Base-by-base conservation (phyloP, 345 rosid species). In the Geranium brycei region DNA sequence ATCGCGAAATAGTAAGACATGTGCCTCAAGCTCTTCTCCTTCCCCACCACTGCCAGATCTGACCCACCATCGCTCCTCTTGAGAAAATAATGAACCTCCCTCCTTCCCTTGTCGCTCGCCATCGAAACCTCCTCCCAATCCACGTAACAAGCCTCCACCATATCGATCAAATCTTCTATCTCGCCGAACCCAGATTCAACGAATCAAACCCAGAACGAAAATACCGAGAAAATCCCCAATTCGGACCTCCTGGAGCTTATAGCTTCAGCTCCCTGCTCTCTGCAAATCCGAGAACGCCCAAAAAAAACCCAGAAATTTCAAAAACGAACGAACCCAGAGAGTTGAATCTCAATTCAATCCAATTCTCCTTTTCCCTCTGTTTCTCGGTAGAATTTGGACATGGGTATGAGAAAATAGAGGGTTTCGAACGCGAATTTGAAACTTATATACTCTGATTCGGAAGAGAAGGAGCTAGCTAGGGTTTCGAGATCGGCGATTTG, bases 21-120 rank as follows among this genome's bases (percentile, higher is more conserved):
- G 60, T 78, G 84, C 69, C 78, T 75, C 69, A 72, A 61, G 74
- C 73, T 83, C 66, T 66, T 84, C 72, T 82, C 77, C 77, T 75
- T 87, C 23, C 90, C 97, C 17, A 84, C 41, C 62, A 85, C 85
- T 32, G 83, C 92, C 70, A 90, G 88, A 81, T 84, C 91, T 63
- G 72, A 68, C 19, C 61, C 62, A 0, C 91, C 90, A 57, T 82
- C 88, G 56, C 18, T 74, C 67, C 81, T 81, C 72, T 78, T 89
- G 23, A 85, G 80, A 63, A 78, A 85, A 65, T 82, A 90, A 58
- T 68, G 90, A 70, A 87, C 78, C 82, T 76, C 90, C 4, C 72
- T 74, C 76, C 80, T 81, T 59, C 86, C 90, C 58, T 65, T 78
- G n/a, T 76, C 75, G 78, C 58, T 73, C 57, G 75, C 76, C 63